Conservation (phyloP, 805 yeast genomes). For the Schwanniomyces yamadae region DNA sequence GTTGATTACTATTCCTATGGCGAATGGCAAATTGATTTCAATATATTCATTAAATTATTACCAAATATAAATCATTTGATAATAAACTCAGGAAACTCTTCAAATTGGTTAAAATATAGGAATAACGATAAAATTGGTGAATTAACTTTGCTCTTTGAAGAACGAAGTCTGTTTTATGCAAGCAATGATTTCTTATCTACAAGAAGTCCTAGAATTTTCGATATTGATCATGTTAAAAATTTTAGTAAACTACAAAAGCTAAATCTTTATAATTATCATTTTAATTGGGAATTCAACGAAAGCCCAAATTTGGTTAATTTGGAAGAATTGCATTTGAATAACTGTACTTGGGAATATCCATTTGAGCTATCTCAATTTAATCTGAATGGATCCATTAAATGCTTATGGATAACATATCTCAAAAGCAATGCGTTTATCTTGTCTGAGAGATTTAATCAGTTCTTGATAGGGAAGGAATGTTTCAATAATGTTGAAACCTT, state of each 20-base stretch:
- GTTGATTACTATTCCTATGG: conserved; percentile 32
- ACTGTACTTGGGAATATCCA: conserved; percentile 61
- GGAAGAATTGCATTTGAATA: conserved; percentile 27
- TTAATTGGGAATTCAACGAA: conserved; percentile 38
- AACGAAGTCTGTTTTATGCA: conserved; percentile 10
- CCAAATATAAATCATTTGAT: conserved; percentile 22
- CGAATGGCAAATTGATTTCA: conserved; percentile 35
- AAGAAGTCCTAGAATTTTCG: conserved; percentile 33
- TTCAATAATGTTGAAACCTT: conserved; percentile 11
- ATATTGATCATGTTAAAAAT: conserved; percentile 41
- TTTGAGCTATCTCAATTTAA: conserved; percentile 43
- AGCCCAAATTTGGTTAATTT: conserved; percentile 16
- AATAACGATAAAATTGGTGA: conserved; percentile 14
- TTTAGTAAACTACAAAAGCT: conserved; percentile 34
- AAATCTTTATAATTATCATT: conserved; percentile 39
- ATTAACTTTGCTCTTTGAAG: conserved; percentile 28
- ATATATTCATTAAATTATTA: conserved; percentile 17
- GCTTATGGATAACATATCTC: conserved; percentile 24
- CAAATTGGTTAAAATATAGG: conserved; percentile 43
- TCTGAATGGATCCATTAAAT: conserved; percentile 17
- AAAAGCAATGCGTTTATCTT: conserved; percentile 31
- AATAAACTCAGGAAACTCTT: conserved; percentile 35
- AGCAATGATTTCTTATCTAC: neutral
- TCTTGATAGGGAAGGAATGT: conserved; percentile 12
- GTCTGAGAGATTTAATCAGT: conserved; percentile 37